Conservation (phyloP, 805 yeast species). For the Nematodospora valgi region DNA sequence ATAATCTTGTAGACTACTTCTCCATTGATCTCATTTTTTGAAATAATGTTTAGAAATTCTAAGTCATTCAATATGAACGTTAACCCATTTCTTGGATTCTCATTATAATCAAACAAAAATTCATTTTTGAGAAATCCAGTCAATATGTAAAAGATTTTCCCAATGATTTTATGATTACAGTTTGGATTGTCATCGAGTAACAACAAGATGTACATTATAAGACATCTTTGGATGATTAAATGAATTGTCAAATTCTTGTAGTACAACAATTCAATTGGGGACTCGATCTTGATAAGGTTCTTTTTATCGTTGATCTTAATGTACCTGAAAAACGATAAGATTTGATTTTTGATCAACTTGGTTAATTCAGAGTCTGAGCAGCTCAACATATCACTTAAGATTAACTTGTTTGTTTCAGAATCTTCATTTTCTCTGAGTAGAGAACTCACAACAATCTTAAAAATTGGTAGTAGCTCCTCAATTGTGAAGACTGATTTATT, state of each 20-base stretch:
- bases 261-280: constrained; percentile 53
- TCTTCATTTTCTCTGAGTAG: constrained; percentile 18
- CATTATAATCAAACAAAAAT: constrained; percentile 41
- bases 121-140: constrained; percentile 40
- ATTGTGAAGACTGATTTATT: constrained; percentile 14
- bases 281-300: constrained; percentile 33
- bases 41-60: constrained; percentile 12
- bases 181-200: constrained; percentile 9
- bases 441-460: constrained; percentile 21
- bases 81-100: constrained; percentile 26
- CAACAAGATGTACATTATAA: constrained; percentile 35
- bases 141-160: constrained; percentile 29
- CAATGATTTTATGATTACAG: constrained; percentile 14
- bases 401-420: constrained; percentile 19
- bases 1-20: constrained; percentile 16
- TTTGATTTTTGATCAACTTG: constrained; percentile 21
- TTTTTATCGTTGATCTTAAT: constrained; percentile 20
- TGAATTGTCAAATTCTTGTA: constrained; percentile 58
- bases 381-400: constrained; percentile 16
- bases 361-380: constrained; percentile 21
- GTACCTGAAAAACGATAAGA: constrained; percentile 25
- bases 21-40: constrained; percentile 10
- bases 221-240: constrained; percentile 49
- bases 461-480: constrained; percentile 25
- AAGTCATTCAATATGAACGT: constrained; percentile 25